Evolutionary conservation across 257 asterid genomes (phyloP), one percentile per base, ranked within the genome.

Genomic region (Nicotiana tomentosiformis): DNA sequence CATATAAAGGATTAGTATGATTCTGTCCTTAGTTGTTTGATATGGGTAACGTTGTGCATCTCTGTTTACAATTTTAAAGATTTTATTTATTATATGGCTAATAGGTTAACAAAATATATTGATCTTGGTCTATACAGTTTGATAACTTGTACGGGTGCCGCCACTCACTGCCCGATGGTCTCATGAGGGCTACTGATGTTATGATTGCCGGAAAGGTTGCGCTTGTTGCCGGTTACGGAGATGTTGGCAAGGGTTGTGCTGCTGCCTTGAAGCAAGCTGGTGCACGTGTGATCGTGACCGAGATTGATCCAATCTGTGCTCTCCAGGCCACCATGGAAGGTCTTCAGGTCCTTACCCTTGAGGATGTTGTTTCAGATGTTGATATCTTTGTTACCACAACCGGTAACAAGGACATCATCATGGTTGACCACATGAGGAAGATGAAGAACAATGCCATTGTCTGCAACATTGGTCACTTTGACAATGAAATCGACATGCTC

Each of bases 331-430:
- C 83, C 43, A 90, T 90, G 93, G 93, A 90, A 81, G 93, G 93
- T 33, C 86, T 85, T 79, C 93, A 88, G 77, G 90, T 90, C 35
- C 90, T 90, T 3, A 78, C 93, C 77, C 86, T 90, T 0, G 93
- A 89, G 60, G 93, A 90, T 33, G 92, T 89, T 0, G 87, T 90
- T 20, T 82, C 91, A 1, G 88, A 86, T 2, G 90, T 87, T 5
- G 92, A 90, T 70, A 90, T 90, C 85, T 90, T 90, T 20, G 93
- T 90, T 46, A 90, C 93, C 83, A 90, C 93, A 82, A 90, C 93
- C 0, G 93, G 93, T 14, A 90, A 90, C 93, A 90, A 89, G 83
- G 92, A 89, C 89, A 90, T 89, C 84, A 85, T 89, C 70, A 89
- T 90, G 93, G 88, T 90, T 3, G 82, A 82, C 66, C 90, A 89